phyloP scores from a whole-genome alignment of 148 eudicot species.

The Vaccinium vitisidaea region DNA sequence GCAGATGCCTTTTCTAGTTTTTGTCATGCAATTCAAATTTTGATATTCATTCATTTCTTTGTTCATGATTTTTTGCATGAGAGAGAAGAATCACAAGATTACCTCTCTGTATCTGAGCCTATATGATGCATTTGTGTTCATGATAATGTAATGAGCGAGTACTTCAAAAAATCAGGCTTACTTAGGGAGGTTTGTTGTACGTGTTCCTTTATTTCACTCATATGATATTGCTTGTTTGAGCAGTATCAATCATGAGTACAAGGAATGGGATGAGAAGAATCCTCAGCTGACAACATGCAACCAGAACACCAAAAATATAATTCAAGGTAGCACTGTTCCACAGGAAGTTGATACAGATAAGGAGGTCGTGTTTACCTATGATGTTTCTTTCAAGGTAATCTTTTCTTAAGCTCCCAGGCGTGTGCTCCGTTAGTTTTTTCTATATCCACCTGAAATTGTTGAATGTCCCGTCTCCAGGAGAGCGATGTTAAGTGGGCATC shows the following conservation, averaged over 20 bases:
- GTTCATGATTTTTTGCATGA: conserved; percentile 1
- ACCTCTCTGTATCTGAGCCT: background rate
- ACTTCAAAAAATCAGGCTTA: background rate
- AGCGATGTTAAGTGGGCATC: conserved; percentile 55
- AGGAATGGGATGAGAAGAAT: conserved; percentile 58
- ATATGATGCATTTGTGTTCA: background rate
- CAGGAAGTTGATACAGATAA: conserved; percentile 54
- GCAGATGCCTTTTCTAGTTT: background rate
- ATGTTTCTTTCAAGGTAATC: conserved; percentile 53
- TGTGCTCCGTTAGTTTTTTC: background rate
- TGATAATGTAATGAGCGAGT: background rate
- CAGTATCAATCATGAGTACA: conserved; percentile 58
- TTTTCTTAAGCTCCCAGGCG: background rate
- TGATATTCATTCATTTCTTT: background rate
- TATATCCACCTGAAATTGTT: background rate
- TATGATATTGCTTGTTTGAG: background rate
- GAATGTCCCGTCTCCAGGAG: conserved; percentile 24
- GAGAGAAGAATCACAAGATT: background rate
- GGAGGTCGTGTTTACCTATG: conserved; percentile 55
- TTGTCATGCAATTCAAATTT: background rate
- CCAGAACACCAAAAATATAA: conserved; percentile 43
- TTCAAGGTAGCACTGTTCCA: conserved; percentile 41
- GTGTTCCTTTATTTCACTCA: conserved; percentile 6
- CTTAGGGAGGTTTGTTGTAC: conserved; percentile 11
- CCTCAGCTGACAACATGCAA: conserved; percentile 56